Evolutionary conservation across 1,284 basidiomycete genomes (phyloP), one percentile per base, ranked within the genome.

Genomic region (Fomitopsis palustris): DNA sequence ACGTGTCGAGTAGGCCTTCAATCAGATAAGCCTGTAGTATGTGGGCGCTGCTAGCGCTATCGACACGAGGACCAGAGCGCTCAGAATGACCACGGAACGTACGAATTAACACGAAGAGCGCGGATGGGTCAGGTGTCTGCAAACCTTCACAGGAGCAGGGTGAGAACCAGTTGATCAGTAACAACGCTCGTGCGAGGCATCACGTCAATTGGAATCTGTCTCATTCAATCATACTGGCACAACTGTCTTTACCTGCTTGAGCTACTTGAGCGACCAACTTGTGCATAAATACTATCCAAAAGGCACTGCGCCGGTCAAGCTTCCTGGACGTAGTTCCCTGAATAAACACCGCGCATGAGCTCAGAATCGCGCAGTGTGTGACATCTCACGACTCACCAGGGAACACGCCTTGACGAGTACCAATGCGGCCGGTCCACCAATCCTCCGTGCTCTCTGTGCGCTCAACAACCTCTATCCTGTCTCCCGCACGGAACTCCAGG

Each of bases 381-480:
- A 25, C 35, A 19, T 49, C 21, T 29, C 19, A 49, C n/a, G 2
- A 31, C 78, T 64, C 80, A 81, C 95, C 96, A 56, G 96, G 96
- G 77, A 99, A 99, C 27, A 97, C 90, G 21, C 97, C 97, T 72
- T 95, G 85, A 60, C 75, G 74, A 1, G 95, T 96, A 65, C 93
- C 87, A 63, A 98, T 55, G 66, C 83, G 82, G 5, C 96, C 97
- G 9, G 95, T 98, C 96, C 96, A 99, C 96, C 96, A 99, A 71
- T 99, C 97, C 70, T 98, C 95, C 23, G 88, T 75, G 66, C 86
- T 95, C 2, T 83, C 85, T 12, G 92, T 92, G 70, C 88, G 85
- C 75, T 97, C 90, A 31, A 97, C 83, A 56, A 99, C 81, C 75
- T 97, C 94, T 74, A 99, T 98, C 64, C 85, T 79, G 74, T 99